Conservation (phyloP, 345 rosid genomes). For the Salix caprea region DNA sequence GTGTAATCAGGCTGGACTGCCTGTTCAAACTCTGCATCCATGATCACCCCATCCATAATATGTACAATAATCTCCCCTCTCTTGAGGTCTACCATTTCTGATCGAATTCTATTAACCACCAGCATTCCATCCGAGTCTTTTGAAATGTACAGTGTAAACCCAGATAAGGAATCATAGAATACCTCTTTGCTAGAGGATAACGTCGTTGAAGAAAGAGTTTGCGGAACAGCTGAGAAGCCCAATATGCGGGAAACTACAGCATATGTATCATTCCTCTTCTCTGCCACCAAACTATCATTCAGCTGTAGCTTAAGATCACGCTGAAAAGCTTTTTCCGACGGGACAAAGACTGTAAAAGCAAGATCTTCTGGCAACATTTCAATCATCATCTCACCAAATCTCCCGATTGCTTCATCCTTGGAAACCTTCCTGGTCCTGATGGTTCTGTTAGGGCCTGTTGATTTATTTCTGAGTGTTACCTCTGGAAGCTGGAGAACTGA, state of each 20-base stretch:
- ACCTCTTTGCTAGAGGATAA: slow-evolving; percentile 33
- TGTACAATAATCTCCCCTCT: slow-evolving; percentile 51
- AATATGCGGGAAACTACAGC: slow-evolving; percentile 62
- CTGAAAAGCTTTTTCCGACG: slow-evolving; percentile 52
- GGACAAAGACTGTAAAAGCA: slow-evolving; percentile 70
- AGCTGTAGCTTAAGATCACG: slow-evolving; percentile 49
- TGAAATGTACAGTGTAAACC: slow-evolving; percentile 42
- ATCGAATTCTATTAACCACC: slow-evolving; percentile 51
- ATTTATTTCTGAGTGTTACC: slow-evolving; percentile 16
- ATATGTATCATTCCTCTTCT: slow-evolving; percentile 40
- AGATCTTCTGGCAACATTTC: slow-evolving; percentile 76
- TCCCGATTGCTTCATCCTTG: slow-evolving; percentile 31
- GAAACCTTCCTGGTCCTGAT: slow-evolving; percentile 1
- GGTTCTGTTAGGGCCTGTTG: slow-evolving; percentile 7
- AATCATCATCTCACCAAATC: slow-evolving; percentile 72
- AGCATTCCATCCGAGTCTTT: slow-evolving; percentile 43
- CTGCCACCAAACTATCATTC: slow-evolving; percentile 24
- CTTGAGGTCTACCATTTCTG: slow-evolving; percentile 46
- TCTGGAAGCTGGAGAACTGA: slow-evolving; percentile 59
- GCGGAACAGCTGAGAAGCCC: slow-evolving; percentile 70
- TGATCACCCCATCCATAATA: slow-evolving; percentile 65
- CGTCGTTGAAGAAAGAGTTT: slow-evolving; percentile 29
- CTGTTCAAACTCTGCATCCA: slow-evolving; percentile 80
- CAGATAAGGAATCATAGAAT: slow-evolving; percentile 63
- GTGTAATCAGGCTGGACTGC: slow-evolving; percentile 48